phyloP scores from a whole-genome alignment of 2,329 filamentous ascomycete species.

The Chaetomium sp. region DNA sequence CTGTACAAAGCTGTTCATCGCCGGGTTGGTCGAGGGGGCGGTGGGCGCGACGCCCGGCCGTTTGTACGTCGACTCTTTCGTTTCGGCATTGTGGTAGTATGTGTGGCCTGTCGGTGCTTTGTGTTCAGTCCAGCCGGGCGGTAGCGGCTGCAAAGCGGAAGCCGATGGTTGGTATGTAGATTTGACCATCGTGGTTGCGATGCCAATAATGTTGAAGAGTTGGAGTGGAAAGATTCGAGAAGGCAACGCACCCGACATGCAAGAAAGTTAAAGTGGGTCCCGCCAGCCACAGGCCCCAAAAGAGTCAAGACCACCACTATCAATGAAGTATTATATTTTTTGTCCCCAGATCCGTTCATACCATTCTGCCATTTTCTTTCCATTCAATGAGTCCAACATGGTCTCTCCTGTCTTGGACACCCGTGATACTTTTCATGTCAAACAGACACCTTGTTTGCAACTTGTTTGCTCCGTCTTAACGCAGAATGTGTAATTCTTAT shows the following conservation, averaged over 20 bases:
- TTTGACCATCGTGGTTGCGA: conserved; percentile 53
- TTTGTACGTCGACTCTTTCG: conserved; percentile 81
- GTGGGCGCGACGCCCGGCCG: conserved; percentile 49
- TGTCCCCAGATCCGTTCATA: too few relatives aligned
- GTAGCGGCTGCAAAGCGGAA: conserved; percentile 51
- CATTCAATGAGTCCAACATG: too few relatives aligned
- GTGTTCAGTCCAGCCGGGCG: conserved; percentile 86
- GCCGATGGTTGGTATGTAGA: conserved; percentile 64
- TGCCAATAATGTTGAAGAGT: neutral
- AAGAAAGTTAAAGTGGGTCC: neutral
- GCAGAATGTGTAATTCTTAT: too few relatives aligned
- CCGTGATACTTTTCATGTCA: too few relatives aligned
- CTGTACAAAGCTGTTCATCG: conserved; percentile 34
- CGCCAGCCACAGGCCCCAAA: too few relatives aligned
- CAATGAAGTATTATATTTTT: too few relatives aligned
- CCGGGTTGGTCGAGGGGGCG: conserved; percentile 4
- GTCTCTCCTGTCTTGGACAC: too few relatives aligned
- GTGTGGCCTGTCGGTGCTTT: conserved; percentile 79
- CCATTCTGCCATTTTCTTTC: too few relatives aligned
- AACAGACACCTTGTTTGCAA: too few relatives aligned
- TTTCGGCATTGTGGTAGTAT: conserved; percentile 81
- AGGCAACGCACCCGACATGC: neutral
- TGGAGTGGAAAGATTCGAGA: neutral
- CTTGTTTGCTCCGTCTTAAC: too few relatives aligned
- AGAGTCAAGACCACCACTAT: too few relatives aligned